Evolutionary conservation across 768 basidiomycete species (phyloP).

Genomic region (Pluteus cervinus): DNA sequence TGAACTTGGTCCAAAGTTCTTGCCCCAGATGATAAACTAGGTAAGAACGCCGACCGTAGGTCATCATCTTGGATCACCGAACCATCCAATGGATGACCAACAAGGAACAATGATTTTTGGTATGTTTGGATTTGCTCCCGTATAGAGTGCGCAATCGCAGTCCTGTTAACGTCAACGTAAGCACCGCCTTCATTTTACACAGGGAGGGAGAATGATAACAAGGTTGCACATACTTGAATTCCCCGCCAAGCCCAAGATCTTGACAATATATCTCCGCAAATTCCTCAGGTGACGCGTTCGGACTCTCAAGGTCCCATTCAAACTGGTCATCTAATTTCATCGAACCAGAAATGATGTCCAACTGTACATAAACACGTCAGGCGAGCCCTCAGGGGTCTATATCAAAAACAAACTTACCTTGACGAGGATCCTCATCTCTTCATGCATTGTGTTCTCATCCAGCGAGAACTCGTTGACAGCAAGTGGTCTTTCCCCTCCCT

Average conservation of each 20-base stretch:
- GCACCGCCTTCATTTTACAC: constrained; percentile 1
- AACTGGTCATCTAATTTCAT: constrained; percentile 95
- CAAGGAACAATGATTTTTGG: constrained; percentile 86
- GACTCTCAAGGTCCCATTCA: constrained; percentile 92
- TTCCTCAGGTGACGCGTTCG: constrained; percentile 78
- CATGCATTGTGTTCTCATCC: constrained; percentile 59
- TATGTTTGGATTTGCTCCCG: constrained; percentile 92
- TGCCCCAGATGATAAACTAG: constrained; percentile 64
- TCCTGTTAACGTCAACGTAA: constrained; percentile 41
- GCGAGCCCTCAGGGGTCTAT: constrained; percentile 3
- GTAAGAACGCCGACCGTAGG: constrained; percentile 82
- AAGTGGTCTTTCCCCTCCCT: constrained; percentile 46
- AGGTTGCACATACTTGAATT: constrained; percentile 70
- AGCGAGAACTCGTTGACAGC: constrained; percentile 57
- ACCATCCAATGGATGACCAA: constrained; percentile 83
- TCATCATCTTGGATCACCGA: constrained; percentile 82
- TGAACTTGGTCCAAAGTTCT: constrained; percentile 74
- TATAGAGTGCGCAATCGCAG: constrained; percentile 92
- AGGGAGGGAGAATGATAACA: neutral
- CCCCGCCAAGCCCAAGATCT: constrained; percentile 85
- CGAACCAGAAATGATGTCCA: constrained; percentile 91
- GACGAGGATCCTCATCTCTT: constrained; percentile 89
- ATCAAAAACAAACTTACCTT: constrained; percentile 51
- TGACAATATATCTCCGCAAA: constrained; percentile 84
- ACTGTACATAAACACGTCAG: constrained; percentile 35